Conservation (phyloP, 345 rosid genomes). For the Eucalyptus polybractea region DNA sequence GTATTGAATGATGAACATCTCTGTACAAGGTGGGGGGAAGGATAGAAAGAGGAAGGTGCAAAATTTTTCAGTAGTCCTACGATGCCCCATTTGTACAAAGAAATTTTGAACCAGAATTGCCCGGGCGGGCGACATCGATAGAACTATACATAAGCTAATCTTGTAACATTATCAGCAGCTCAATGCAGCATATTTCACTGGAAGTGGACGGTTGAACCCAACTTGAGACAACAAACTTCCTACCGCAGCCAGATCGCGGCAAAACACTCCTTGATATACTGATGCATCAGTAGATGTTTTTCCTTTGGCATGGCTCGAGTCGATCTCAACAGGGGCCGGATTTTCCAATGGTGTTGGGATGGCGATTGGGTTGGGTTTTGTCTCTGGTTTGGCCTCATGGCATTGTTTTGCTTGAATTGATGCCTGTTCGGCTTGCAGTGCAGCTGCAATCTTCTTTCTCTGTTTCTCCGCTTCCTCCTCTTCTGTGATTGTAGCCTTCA, state of each 20-base stretch:
- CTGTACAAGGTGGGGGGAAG: background rate
- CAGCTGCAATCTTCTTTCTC: slow-evolving; percentile 35
- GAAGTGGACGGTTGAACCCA: slow-evolving; percentile 67
- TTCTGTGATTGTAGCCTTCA: slow-evolving; percentile 16
- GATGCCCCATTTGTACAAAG: background rate
- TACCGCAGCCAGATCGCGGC: slow-evolving; percentile 77
- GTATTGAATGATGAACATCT: background rate
- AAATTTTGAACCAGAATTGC: background rate
- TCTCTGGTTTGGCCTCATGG: slow-evolving; percentile 6
- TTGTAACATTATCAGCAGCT: slow-evolving; percentile 44
- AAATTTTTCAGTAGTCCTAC: slow-evolving; percentile 22
- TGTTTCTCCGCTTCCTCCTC: slow-evolving; percentile 60
- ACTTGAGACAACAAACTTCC: slow-evolving; percentile 65
- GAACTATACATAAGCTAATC: slow-evolving; percentile 18
- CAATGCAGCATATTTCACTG: slow-evolving; percentile 74
- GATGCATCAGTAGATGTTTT: slow-evolving; percentile 23
- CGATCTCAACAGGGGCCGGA: background rate
- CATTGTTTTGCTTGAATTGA: slow-evolving; percentile 25
- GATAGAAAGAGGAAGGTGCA: slow-evolving; percentile 12
- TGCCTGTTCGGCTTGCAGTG: slow-evolving; percentile 31
- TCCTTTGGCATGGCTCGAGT: background rate
- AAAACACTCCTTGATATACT: slow-evolving; percentile 57
- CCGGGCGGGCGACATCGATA: background rate
- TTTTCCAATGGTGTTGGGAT: background rate
- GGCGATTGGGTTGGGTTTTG: background rate